Evolutionary conservation across 2,329 filamentous ascomycete species (phyloP), one percentile per base, ranked within the genome.

Genomic region (Aschersonia sp.): DNA sequence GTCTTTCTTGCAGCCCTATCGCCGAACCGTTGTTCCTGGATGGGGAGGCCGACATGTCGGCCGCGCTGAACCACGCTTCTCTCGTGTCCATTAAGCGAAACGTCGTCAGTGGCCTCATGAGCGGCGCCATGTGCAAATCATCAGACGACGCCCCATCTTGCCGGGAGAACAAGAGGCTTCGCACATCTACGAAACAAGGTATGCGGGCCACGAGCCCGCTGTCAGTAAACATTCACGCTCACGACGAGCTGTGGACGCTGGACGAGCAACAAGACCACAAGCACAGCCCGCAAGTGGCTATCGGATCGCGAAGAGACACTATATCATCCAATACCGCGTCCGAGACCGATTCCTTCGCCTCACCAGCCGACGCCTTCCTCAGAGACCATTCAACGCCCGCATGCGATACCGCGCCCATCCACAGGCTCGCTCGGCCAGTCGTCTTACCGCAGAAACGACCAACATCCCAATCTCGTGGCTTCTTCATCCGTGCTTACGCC

Each of bases 371-470:
- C 7, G 28, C 30, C 4, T 42, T 46, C 28, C 38, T 46, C 5
- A 6, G 40, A 31, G 4, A n/a, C 9, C 28, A 46, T 42, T 29
- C 45, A 9, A 28, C 45, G 6, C 45, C 45, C 7, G 45, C 29
- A 3, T n/a, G 28, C n/a, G 35, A 40, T 7, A 30, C 6, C 1
- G n/a, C 44, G 5, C 12, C 20, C 32, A 12, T 38, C 45, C 6
- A 29, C 28, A 46, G 38, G 31, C 45, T 46, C 38, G 28, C 45
- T 31, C 43, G 45, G n/a, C 48, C 52, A 2, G 52, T 54, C 9
- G 47, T 54, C 31, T 44, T 54, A 4, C 52, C 52, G 6, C 52
- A 54, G 31, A 45, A 51, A 4, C 43, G 52, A 40, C 52, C 52
- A n/a, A 52, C 51, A 40, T 51, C 42, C 32, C 46, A 49, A 29